Evolutionary conservation across 108 stramenopile species (phyloP), one percentile per base, ranked within the genome.

Genomic region (Stephanodiscus minutulus): DNA sequence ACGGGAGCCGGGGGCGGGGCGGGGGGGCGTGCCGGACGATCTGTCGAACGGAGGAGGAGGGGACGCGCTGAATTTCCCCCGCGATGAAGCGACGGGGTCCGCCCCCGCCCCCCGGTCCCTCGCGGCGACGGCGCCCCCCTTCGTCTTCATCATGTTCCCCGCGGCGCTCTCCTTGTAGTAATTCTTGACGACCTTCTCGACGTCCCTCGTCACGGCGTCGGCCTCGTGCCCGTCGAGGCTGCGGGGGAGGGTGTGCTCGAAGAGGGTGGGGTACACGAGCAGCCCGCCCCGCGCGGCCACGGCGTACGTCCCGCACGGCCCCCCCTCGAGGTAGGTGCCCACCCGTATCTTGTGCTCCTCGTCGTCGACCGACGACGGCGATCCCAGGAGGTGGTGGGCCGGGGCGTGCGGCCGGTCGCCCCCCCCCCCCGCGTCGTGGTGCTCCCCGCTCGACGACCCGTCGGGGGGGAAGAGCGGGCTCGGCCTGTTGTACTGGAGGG

Each of bases 261-360:
- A 77, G 21, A 77, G 43, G 0, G 76, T 70, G 28, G 76, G 76
- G 44, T 77, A 77, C 0, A 77, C 69, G 31, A 77, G 52, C 35
- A 81, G 47, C 5, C 80, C 80, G 5, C 59, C 58, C 41, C 71
- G 76, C 57, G 50, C 63, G 6, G 80, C 80, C 25, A 81, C 80
- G 31, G 80, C 80, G 48, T 81, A 81, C 29, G 80, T 81, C 0
- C 80, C 80, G 55, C 80, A 81, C 8, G 78, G 73, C 54, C 73
- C 78, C 4, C 73, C 73, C 35, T 59, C 57, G 31, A 79, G 60
- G 22, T 79, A 68, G 28, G 78, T 74, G 6, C 78, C 78, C 43
- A 79, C 72, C 12, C 66, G 66, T 55, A 79, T 79, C 35, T 74
- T 73, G 25, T 79, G 72, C 49, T 74, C 78, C 29, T 74, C 73